Base-by-base conservation (phyloP, 495 filamentous ascomycete genomes). In the Penicillium roqueforti region DNA sequence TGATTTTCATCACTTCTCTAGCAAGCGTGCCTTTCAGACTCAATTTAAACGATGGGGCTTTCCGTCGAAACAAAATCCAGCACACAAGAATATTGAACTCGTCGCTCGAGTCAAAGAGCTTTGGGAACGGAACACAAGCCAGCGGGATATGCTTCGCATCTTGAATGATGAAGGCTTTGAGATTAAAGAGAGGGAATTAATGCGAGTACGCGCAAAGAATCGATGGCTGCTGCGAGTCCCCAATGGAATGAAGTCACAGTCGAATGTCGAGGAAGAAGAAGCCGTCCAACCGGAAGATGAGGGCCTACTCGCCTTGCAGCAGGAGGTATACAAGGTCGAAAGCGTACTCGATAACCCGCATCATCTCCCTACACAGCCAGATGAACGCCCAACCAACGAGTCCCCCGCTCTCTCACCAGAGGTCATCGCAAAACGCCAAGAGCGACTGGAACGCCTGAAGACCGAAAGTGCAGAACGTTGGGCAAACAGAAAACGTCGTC, bases 1-100 rank as follows among this genome's bases (percentile, higher is more conserved):
- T 32, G 22, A 54, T 49, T 34, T 3, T 41, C n/a, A 5, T 55
- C 23, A 13, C 13, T 37, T 19, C 25, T 50, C 28, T 64, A 90
- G 86, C 64, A 89, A 87, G 67, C 84, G 87, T 34, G 82, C 84
- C 23, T 88, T 83, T 58, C 86, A 90, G 63, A 79, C 76, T 10
- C 85, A 88, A 53, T 89, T 89, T 70, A 86, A 82, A 60, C 76
- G 82, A 66, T 93, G 89, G 89, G 77, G 80, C 0, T 93, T 92
- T 54, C 88, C 89, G 3, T 80, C 76, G 53, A 89, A 87, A 65
- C 81, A 84, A 55, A 85, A 83, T 56, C 84, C 82, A 9, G 81
- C 81, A 5, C 84, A 86, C 66, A 86, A 85, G 61, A 86, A 88
- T 61, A 67, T 73, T 22, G 71, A 69, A 11, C 78, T 93, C 9